phyloP scores from a whole-genome alignment of 345 rosid genomes.

The Rhodamnia argentea region DNA sequence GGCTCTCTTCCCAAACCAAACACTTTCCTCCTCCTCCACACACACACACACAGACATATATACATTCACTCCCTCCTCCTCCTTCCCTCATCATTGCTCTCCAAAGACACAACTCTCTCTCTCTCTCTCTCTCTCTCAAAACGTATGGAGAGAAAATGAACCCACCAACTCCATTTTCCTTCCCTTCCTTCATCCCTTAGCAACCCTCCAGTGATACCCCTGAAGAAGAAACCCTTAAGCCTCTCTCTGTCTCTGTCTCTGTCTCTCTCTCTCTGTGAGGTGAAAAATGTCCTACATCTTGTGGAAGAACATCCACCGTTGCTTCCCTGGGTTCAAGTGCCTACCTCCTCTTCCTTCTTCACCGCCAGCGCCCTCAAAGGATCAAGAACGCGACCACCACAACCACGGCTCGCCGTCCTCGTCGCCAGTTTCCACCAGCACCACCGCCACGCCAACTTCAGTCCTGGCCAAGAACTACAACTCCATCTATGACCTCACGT shows the following conservation, averaged over 20 bases:
- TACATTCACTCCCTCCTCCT: background rate
- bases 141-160: background rate
- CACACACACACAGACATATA: background rate
- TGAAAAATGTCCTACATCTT: conserved; percentile 42
- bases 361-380: conserved; percentile 11
- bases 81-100: background rate
- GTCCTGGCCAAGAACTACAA: conserved; percentile 24
- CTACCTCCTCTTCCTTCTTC: conserved; percentile 13
- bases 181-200: background rate
- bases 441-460: conserved; percentile 6
- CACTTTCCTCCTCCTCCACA: background rate
- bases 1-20: background rate
- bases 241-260: background rate
- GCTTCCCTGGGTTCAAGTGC: conserved; percentile 45
- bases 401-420: background rate
- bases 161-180: background rate
- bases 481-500: conserved; percentile 24
- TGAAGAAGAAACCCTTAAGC: background rate
- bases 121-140: background rate
- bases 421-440: background rate
- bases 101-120: background rate
- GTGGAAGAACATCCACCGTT: conserved; percentile 53
- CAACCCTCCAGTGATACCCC: background rate
- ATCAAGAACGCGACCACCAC: background rate
- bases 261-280: background rate